Evolutionary conservation across 352 stramenopile genomes (phyloP).

Genomic region (Thalassiosira mediterranea): DNA sequence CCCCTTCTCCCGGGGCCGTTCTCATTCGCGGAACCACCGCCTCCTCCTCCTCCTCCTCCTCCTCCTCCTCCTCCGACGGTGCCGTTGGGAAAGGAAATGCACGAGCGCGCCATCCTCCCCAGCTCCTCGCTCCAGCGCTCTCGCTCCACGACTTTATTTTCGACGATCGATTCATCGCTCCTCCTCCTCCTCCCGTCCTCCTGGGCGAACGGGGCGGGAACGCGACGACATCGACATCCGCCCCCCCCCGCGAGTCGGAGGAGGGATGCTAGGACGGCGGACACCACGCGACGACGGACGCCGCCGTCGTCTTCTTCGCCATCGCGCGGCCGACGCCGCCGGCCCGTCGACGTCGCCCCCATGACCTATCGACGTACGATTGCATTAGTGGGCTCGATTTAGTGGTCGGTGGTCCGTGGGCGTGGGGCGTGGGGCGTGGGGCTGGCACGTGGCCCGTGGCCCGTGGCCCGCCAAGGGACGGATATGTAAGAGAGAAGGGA

Average conservation of each 20-base stretch:
- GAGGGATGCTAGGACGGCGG: not conserved
- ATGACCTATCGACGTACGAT: too few relatives aligned
- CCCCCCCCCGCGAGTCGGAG: conserved; percentile 3
- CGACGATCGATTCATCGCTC: not conserved
- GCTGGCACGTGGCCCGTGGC: too few relatives aligned
- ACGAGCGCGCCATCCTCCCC: not conserved
- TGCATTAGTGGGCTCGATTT: too few relatives aligned
- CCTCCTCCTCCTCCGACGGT: conserved; percentile 6
- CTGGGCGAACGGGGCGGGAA: not conserved
- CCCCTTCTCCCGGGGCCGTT: conserved; percentile 16
- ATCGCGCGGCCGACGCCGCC: too few relatives aligned
- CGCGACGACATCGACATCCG: conserved; percentile 2
- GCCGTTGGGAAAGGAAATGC: conserved; percentile 60
- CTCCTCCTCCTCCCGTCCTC: not conserved
- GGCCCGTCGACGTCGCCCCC: too few relatives aligned
- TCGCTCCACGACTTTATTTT: not conserved
- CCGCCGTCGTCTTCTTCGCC: too few relatives aligned
- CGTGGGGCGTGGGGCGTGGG: too few relatives aligned
- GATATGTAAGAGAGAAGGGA: too few relatives aligned
- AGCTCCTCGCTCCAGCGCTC: not conserved
- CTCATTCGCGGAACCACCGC: conserved; percentile 33
- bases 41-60: conserved; percentile 11
- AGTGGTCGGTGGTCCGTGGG: too few relatives aligned
- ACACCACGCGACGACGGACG: not conserved
- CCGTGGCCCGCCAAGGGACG: too few relatives aligned